Evolutionary conservation across 2,329 filamentous ascomycete genomes (phyloP).

Genomic region (Eutypa lata): DNA sequence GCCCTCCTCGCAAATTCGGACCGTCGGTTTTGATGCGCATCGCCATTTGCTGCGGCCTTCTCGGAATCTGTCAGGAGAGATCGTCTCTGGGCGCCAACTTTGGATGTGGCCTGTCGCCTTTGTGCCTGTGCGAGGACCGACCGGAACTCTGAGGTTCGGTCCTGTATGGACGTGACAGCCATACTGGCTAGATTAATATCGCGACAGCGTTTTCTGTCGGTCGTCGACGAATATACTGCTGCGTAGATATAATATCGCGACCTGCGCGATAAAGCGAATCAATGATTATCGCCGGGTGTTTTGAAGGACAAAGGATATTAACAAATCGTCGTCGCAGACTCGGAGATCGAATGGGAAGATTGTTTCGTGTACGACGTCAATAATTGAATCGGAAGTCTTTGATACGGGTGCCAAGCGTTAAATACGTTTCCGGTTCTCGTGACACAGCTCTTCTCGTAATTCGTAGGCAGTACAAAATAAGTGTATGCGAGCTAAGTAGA

Average conservation of each 20-base stretch:
- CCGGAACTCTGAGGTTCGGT: conserved; percentile 93
- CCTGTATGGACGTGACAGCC: conserved; percentile 80
- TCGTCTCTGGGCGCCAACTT: conserved; percentile 75
- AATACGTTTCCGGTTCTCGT: no score
- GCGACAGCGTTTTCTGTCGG: background rate
- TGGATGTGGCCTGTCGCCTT: conserved; percentile 71
- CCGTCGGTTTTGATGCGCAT: conserved; percentile 52
- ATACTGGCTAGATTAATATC: conserved; percentile 41
- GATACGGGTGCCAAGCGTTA: no score
- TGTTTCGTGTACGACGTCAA: no score
- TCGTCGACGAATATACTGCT: background rate
- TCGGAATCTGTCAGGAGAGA: conserved; percentile 74
- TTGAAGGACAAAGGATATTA: no score
- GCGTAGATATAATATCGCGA: background rate
- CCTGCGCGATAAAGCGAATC: background rate
- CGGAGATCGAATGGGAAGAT: no score
- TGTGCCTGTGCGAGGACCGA: conserved; percentile 86
- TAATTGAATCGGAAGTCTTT: no score
- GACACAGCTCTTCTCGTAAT: no score
- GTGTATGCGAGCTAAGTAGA: no score
- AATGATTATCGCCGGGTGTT: background rate
- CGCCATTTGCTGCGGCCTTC: conserved; percentile 59
- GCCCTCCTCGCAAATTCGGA: conserved; percentile 93
- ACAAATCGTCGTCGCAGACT: no score
- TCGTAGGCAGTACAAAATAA: no score